Conservation (phyloP, 441 rosid species). For the Metrosideros polymorpha region DNA sequence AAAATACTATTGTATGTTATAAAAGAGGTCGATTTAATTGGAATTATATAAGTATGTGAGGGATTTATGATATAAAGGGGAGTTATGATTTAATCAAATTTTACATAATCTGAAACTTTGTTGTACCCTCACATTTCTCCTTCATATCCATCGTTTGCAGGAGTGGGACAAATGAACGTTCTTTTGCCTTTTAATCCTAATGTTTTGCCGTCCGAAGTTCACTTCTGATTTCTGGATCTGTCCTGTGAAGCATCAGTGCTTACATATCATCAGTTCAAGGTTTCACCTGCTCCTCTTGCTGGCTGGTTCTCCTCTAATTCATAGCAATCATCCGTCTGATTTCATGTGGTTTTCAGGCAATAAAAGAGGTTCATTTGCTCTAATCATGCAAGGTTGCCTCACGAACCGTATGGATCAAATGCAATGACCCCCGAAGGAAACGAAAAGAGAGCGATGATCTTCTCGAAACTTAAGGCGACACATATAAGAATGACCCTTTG, state of each 20-base stretch:
- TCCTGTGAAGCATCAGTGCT: fast-evolving
- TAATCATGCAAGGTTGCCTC: neutral
- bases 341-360: neutral
- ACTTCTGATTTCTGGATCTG: neutral
- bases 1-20: neutral
- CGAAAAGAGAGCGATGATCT: neutral
- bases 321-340: neutral
- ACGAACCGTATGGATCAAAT: neutral
- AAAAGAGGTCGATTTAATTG: neutral
- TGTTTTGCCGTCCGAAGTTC: neutral
- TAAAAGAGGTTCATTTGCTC: neutral
- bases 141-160: too few species aligned
- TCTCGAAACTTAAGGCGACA: neutral
- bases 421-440: neutral
- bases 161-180: too few species aligned
- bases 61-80: neutral
- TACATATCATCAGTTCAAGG: neutral
- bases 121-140: neutral
- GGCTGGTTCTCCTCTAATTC: neutral
- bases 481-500: neutral
- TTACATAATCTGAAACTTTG: neutral
- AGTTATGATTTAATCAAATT: neutral
- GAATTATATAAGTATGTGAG: neutral
- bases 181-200: neutral
- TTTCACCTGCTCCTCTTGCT: too few species aligned